Percentiles rank a stretch among this genome's conserved stretches.
Evolutionary conservation across 805 yeast genomes (phyloP).

Genomic region (Kazachstania martiniae): DNA sequence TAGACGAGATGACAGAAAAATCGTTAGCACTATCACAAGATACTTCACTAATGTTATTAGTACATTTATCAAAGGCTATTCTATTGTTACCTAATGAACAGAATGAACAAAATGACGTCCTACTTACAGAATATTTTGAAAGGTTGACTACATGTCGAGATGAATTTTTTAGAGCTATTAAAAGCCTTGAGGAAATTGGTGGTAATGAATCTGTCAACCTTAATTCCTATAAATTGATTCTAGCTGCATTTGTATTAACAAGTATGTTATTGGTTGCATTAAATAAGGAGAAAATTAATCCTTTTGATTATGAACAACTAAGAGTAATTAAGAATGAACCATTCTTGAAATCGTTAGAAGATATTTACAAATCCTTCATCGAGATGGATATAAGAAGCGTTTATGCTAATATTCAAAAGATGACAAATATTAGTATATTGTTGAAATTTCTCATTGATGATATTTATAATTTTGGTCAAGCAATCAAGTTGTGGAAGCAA

Average conservation of each 20-base stretch:
- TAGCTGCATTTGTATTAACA: conserved; percentile 17
- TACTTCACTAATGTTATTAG: conserved; percentile 14
- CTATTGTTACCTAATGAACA: conserved; percentile 3
- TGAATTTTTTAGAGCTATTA: conserved; percentile 12
- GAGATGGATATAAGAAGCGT: conserved; percentile 8
- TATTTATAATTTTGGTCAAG: conserved; percentile 11
- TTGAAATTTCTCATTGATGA: conserved; percentile 8
- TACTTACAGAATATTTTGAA: conserved; percentile 5
- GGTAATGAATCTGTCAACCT: too few relatives aligned
- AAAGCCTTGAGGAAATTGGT: conserved; percentile 14
- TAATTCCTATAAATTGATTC: conserved; percentile 14
- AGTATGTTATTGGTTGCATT: conserved; percentile 12
- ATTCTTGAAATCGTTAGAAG: conserved; percentile 7
- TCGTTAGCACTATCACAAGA: conserved; percentile 16
- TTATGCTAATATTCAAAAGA: conserved; percentile 6
- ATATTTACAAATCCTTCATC: conserved; percentile 10
- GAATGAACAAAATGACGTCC: conserved; percentile 1
- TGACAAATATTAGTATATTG: conserved; percentile 5
- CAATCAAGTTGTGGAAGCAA: conserved; percentile 17
- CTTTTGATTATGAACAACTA: conserved; percentile 24
- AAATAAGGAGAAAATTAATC: conserved; percentile 12
- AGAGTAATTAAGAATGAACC: conserved; percentile 9
- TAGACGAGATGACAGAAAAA: conserved; percentile 4
- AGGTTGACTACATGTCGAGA: conserved; percentile 6
- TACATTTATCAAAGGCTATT: conserved; percentile 13